These are phyloP conservation scores for Yamadazyma sp. DNA, from an alignment of 805 yeast species.

Conservation along the genomic window DNA sequence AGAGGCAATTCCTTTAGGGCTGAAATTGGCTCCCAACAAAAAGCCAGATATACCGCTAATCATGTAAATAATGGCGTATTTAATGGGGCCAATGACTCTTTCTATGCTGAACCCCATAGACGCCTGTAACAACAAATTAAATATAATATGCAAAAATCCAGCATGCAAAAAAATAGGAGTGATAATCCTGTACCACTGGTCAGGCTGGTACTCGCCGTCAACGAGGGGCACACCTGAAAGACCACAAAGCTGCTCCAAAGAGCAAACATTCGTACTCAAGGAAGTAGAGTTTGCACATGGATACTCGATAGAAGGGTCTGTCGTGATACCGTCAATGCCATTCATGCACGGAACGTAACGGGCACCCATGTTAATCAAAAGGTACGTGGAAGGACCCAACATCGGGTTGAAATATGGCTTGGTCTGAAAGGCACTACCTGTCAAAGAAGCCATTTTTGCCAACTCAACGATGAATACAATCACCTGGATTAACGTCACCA, in stretches of 20 bases:
- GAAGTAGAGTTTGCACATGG: constrained; percentile 73
- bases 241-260: constrained; percentile 60
- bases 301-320: constrained; percentile 44
- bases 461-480: constrained; percentile 63
- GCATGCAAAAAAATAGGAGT: constrained; percentile 76
- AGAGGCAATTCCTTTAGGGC: constrained; percentile 64
- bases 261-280: constrained; percentile 53
- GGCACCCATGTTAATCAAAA: constrained; percentile 68
- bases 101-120: constrained; percentile 63
- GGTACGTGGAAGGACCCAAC: constrained; percentile 72
- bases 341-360: constrained; percentile 73
- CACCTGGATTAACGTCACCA: constrained; percentile 48
- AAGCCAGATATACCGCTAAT: constrained; percentile 67
- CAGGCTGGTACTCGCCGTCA: constrained; percentile 41
- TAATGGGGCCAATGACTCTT: constrained; percentile 51
- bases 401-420: constrained; percentile 74
- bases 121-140: constrained; percentile 61
- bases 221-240: constrained; percentile 45
- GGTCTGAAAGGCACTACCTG: constrained; percentile 67
- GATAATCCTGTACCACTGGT: constrained; percentile 69
- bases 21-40: constrained; percentile 65
- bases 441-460: constrained; percentile 52
- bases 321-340: constrained; percentile 48
- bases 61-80: constrained; percentile 56
- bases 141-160: constrained; percentile 65